Conservation (phyloP, 1,139 yeast genomes). For the Hyphopichia khmerensis region DNA sequence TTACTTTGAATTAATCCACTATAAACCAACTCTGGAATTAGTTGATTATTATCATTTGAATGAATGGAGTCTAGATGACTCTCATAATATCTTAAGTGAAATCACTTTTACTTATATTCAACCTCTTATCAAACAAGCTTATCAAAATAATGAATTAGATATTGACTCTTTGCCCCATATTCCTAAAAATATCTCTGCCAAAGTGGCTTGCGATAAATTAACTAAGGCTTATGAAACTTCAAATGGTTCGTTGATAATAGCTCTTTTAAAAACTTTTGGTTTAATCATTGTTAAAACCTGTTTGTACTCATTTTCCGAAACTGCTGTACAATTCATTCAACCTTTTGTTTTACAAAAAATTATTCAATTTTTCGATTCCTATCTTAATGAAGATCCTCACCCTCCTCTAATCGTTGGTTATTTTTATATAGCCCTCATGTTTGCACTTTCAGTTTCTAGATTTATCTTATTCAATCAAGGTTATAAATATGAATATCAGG, state of each 20-base stretch:
- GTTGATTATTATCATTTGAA: slow-evolving; percentile 34
- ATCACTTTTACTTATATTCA: slow-evolving; percentile 26
- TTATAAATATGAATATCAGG: slow-evolving; percentile 27
- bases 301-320: slow-evolving; percentile 12
- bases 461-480: slow-evolving; percentile 20
- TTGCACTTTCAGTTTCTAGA: slow-evolving; percentile 14
- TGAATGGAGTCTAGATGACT: slow-evolving; percentile 22
- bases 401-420: slow-evolving; percentile 27
- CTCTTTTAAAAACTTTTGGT: slow-evolving; percentile 12
- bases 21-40: slow-evolving; percentile 47
- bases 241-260: slow-evolving; percentile 10
- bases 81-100: slow-evolving; percentile 15
- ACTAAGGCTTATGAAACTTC: slow-evolving; percentile 5
- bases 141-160: slow-evolving; percentile 19
- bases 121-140: slow-evolving; percentile 21
- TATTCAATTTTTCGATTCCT: slow-evolving; percentile 17
- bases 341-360: slow-evolving; percentile 24
- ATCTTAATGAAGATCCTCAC: slow-evolving; percentile 3
- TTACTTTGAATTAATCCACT: slow-evolving; percentile 23
- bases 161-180: slow-evolving; percentile 19
- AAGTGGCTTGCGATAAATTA: slow-evolving; percentile 1
- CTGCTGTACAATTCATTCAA: slow-evolving; percentile 13
- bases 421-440: slow-evolving; percentile 17
- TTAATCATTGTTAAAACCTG: slow-evolving; percentile 8
- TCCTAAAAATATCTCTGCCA: slow-evolving; percentile 5